phyloP scores from a whole-genome alignment of 495 filamentous ascomycete genomes.

The Neurospora tetraspora region DNA sequence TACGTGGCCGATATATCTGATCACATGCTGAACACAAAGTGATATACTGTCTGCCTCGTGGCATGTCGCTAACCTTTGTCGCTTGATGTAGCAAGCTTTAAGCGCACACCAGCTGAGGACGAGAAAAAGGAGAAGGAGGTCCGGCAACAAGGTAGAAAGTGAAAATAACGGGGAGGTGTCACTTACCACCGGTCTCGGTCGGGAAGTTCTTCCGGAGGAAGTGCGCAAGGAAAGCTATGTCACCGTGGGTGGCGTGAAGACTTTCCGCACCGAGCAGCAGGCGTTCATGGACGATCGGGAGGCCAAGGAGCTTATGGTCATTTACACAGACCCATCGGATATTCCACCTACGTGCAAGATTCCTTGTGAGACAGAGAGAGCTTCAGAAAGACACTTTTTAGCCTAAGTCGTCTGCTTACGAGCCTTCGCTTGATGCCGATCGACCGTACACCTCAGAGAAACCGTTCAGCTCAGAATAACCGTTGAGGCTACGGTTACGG shows the following conservation, averaged over 20 bases:
- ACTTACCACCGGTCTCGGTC: too few species aligned
- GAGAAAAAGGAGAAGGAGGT: background rate
- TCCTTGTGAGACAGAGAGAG: too few species aligned
- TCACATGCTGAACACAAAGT: background rate
- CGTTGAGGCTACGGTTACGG: too few species aligned
- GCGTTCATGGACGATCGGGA: slow-evolving; percentile 62
- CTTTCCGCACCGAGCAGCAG: slow-evolving; percentile 54
- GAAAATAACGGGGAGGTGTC: too few species aligned
- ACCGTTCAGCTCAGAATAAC: too few species aligned
- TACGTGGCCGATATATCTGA: background rate
- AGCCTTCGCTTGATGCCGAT: slow-evolving; percentile 1
- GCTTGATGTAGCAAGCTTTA: background rate
- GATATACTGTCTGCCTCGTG: background rate
- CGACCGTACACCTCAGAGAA: background rate
- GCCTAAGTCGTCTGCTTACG: slow-evolving; percentile 57
- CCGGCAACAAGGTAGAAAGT: too few species aligned
- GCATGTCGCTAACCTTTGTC: background rate
- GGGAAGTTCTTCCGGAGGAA: slow-evolving; percentile 32
- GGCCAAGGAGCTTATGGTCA: slow-evolving; percentile 68
- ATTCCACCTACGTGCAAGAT: slow-evolving; percentile 49
- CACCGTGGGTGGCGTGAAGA: slow-evolving; percentile 52
- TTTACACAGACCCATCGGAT: slow-evolving; percentile 63
- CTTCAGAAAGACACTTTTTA: too few species aligned
- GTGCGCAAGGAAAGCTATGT: slow-evolving; percentile 46
- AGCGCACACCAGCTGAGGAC: background rate